Conservation (phyloP, 192 early-diverging fungal species). For the Coemansia sp. region DNA sequence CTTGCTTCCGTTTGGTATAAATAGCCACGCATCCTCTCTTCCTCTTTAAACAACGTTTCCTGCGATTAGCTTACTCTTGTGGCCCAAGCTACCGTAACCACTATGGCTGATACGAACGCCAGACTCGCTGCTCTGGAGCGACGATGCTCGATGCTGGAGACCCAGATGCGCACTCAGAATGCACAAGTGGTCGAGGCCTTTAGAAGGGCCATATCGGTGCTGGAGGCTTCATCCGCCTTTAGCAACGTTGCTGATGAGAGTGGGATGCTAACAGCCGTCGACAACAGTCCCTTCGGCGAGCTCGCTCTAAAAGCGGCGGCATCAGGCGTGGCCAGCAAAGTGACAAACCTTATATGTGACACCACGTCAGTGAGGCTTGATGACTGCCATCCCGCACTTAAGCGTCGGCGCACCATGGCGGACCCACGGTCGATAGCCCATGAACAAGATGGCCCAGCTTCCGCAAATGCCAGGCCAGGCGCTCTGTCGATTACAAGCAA, state of each 20-base stretch:
- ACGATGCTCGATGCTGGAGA: background rate
- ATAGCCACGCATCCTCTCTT: background rate
- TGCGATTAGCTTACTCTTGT: background rate
- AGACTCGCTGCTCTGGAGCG: slow-evolving; percentile 3
- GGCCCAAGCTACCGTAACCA: background rate
- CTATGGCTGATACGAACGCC: background rate
- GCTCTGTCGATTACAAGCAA: background rate
- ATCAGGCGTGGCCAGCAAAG: background rate
- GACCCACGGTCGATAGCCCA: background rate
- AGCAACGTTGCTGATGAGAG: background rate
- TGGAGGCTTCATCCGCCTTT: background rate
- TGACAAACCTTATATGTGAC: background rate
- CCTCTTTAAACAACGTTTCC: background rate
- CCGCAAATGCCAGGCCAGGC: background rate
- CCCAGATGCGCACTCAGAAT: background rate
- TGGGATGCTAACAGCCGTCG: background rate
- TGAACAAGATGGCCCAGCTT: background rate
- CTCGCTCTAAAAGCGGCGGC: background rate
- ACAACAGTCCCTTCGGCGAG: background rate
- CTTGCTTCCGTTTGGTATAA: background rate
- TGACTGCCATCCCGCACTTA: background rate
- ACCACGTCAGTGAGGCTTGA: background rate
- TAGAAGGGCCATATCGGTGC: slow-evolving; percentile 3
- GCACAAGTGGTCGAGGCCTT: background rate
- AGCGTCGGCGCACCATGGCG: slow-evolving; percentile 1